Evolutionary conservation across 495 filamentous ascomycete genomes (phyloP).

Genomic region (Neurospora sp.): DNA sequence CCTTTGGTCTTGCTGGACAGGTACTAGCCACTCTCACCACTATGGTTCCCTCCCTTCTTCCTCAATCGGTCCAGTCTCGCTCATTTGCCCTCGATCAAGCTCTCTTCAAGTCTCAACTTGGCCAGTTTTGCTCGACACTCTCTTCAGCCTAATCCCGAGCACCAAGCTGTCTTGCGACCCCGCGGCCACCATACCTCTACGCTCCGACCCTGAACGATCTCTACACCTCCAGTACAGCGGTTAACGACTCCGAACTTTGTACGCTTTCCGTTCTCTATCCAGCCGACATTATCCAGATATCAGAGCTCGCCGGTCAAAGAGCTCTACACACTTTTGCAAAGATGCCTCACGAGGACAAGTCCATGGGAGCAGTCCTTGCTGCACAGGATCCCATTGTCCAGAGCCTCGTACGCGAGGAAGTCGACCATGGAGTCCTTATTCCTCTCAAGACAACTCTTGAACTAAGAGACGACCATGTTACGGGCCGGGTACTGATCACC

Average conservation of each 20-base stretch:
- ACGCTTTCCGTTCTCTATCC: background rate
- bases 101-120: background rate
- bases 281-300: background rate
- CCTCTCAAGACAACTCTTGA: constrained; percentile 49
- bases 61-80: background rate
- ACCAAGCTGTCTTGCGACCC: background rate
- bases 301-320: background rate
- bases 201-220: background rate
- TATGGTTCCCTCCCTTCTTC: background rate
- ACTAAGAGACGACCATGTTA: constrained; percentile 34
- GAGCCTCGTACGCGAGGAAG: constrained; percentile 18
- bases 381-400: constrained; percentile 20
- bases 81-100: background rate
- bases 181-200: background rate
- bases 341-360: constrained; percentile 17
- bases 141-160: background rate
- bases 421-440: constrained; percentile 34
- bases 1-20: background rate
- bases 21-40: background rate
- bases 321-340: constrained; percentile 3
- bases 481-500: constrained; percentile 42
- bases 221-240: background rate
- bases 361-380: constrained; percentile 15
- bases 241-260: background rate
- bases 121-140: background rate